Percentiles rank a stretch among this genome's conserved stretches.
Conservation (phyloP, 139 green algal species). For the Chlorokybus atmophyticus region DNA sequence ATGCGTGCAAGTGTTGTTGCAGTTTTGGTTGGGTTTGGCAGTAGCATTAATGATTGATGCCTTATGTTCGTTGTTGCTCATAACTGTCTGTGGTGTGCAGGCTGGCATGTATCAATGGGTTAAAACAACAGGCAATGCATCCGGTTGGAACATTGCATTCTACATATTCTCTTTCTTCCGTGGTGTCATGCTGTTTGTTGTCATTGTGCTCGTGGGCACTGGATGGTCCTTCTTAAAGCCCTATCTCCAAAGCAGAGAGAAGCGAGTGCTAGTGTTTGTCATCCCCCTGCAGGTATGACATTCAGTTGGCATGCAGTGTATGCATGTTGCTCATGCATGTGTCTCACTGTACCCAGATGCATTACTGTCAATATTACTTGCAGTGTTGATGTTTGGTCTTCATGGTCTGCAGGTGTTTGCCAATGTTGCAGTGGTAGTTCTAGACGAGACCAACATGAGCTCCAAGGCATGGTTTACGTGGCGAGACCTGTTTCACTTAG, state of each 20-base stretch:
- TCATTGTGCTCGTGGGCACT: slow-evolving; percentile 86
- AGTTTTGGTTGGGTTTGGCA: too few relatives aligned
- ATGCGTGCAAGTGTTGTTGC: too few relatives aligned
- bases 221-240: slow-evolving; percentile 91
- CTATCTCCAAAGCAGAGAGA: slow-evolving; percentile 79
- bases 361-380: too few relatives aligned
- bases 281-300: slow-evolving; percentile 70
- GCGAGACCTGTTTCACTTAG: slow-evolving; percentile 84
- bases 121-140: slow-evolving; percentile 47
- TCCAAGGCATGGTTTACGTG: slow-evolving; percentile 77
- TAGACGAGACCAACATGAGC: slow-evolving; percentile 69
- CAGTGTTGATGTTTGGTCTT: too few relatives aligned
- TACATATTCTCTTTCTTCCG: slow-evolving; percentile 89
- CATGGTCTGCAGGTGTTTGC: slow-evolving; percentile 70
- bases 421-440: slow-evolving; percentile 81
- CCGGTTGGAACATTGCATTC: slow-evolving; percentile 93
- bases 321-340: not conserved
- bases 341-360: too few relatives aligned
- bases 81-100: slow-evolving; percentile 1
- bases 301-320: not conserved
- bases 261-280: slow-evolving; percentile 72
- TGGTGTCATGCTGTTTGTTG: slow-evolving; percentile 76
- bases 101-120: slow-evolving; percentile 54
- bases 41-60: slow-evolving; percentile 26
- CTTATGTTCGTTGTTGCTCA: not conserved